Evolutionary conservation across 305 asterid species (phyloP).

Genomic region (Fraxinus sp.): DNA sequence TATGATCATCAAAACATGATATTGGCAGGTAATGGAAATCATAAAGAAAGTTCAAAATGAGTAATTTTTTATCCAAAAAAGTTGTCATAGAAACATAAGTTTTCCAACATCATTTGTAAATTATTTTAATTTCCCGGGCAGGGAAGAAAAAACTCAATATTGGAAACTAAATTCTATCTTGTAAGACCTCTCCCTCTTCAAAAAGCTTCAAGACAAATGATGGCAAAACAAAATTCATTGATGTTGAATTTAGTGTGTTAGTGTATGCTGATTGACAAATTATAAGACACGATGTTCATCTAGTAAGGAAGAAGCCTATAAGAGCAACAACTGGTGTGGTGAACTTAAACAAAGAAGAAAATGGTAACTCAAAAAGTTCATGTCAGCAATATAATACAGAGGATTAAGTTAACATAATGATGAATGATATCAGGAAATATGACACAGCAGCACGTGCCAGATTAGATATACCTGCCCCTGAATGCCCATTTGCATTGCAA

Average conservation of each 20-base stretch:
- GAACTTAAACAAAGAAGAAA: neutral
- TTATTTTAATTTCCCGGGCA: neutral
- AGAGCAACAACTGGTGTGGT: neutral
- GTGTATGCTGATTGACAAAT: neutral
- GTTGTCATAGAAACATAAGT: neutral
- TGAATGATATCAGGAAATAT: slow-evolving; percentile 12
- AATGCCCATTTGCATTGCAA: slow-evolving; percentile 95
- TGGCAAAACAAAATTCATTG: neutral
- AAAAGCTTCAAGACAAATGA: neutral
- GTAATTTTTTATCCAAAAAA: slow-evolving; percentile 6
- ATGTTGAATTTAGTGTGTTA: neutral
- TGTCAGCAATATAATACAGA: neutral
- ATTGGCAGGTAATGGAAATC: slow-evolving; percentile 5
- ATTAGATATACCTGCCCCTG: slow-evolving; percentile 80
- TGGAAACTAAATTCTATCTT: neutral
- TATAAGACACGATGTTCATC: neutral
- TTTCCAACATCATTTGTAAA: neutral
- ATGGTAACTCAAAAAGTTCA: neutral
- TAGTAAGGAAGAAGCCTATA: neutral
- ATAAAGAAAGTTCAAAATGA: slow-evolving; percentile 5
- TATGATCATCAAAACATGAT: neutral
- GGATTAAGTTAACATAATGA: slow-evolving; percentile 1
- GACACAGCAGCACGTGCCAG: slow-evolving; percentile 14
- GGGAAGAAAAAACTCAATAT: neutral
- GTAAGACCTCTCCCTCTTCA: neutral